phyloP scores from a whole-genome alignment of 805 yeast species.

The Huiozyma sinensis region DNA sequence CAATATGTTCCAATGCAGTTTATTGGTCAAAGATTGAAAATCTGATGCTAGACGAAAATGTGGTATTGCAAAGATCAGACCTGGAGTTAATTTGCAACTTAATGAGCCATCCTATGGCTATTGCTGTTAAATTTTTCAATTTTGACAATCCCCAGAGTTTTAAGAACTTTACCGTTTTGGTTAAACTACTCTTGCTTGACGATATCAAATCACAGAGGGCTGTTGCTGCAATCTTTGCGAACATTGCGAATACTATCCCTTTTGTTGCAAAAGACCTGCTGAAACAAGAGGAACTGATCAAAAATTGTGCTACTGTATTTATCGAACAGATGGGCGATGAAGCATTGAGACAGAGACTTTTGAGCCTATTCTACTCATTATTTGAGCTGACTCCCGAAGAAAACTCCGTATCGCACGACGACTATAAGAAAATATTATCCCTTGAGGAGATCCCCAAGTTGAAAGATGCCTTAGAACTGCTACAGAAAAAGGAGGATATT shows the following conservation, averaged over 20 bases:
- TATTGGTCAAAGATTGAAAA: slow-evolving; percentile 39
- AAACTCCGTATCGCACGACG: slow-evolving; percentile 1
- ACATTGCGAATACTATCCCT: slow-evolving; percentile 26
- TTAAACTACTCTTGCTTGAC: slow-evolving; percentile 31
- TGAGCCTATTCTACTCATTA: slow-evolving; percentile 25
- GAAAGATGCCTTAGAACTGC: slow-evolving; percentile 9
- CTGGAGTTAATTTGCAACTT: slow-evolving; percentile 58
- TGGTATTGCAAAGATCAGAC: slow-evolving; percentile 44
- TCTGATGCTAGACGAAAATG: slow-evolving; percentile 35
- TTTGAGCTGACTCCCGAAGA: slow-evolving; percentile 15
- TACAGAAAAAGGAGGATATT: slow-evolving; percentile 8
- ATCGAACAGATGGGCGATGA: slow-evolving; percentile 21
- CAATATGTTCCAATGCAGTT: slow-evolving; percentile 25
- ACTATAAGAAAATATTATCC: slow-evolving; percentile 1
- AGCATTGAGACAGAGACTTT: slow-evolving; percentile 25
- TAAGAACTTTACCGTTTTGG: slow-evolving; percentile 33
- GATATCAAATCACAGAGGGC: slow-evolving; percentile 35
- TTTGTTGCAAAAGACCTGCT: slow-evolving; percentile 28
- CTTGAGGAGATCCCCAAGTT: slow-evolving; percentile 4
- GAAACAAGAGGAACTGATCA: slow-evolving; percentile 16
- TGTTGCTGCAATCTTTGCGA: slow-evolving; percentile 30
- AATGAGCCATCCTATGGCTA: slow-evolving; percentile 30
- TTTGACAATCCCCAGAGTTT: slow-evolving; percentile 30
- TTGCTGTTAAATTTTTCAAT: slow-evolving; percentile 49
- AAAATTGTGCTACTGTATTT: slow-evolving; percentile 19